Conservation (phyloP, 2,329 filamentous ascomycete genomes). For the Fusarium sp. region DNA sequence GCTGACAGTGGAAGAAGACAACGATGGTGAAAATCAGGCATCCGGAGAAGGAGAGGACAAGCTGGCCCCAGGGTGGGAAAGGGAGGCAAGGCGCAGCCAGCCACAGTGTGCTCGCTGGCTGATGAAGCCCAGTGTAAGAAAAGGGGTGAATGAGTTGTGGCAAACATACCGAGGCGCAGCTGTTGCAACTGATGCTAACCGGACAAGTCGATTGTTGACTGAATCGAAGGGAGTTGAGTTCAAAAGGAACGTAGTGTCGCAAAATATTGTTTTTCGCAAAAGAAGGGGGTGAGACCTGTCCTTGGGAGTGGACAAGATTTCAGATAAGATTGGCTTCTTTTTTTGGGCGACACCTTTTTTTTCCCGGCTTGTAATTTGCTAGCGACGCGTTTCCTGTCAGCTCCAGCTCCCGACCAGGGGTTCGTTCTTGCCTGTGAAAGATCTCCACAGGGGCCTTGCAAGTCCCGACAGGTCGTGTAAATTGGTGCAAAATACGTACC, state of each 20-base stretch:
- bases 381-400: conserved; percentile 32
- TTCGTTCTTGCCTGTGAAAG: conserved; percentile 18
- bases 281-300: conserved; percentile 25
- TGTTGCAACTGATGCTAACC: conserved; percentile 1
- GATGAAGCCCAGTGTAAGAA: conserved; percentile 17
- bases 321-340: conserved; percentile 32
- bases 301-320: conserved; percentile 26
- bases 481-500: conserved; percentile 30
- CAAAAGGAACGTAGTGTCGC: conserved; percentile 39
- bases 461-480: background rate
- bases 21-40: conserved; percentile 28
- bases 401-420: conserved; percentile 15
- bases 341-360: conserved; percentile 28
- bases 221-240: conserved; percentile 13
- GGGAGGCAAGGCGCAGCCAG: conserved; percentile 35
- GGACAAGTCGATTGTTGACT: conserved; percentile 4
- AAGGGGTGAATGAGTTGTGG: background rate
- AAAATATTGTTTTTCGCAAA: conserved; percentile 19
- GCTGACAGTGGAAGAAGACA: conserved; percentile 3
- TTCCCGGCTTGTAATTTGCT: conserved; percentile 38
- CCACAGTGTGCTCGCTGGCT: conserved; percentile 19
- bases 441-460: conserved; percentile 34
- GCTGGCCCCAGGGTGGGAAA: conserved; percentile 38
- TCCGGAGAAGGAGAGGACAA: conserved; percentile 44
- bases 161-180: conserved; percentile 30